Conservation (phyloP, 208 protist genomes). For the Angomonas desouzai region DNA sequence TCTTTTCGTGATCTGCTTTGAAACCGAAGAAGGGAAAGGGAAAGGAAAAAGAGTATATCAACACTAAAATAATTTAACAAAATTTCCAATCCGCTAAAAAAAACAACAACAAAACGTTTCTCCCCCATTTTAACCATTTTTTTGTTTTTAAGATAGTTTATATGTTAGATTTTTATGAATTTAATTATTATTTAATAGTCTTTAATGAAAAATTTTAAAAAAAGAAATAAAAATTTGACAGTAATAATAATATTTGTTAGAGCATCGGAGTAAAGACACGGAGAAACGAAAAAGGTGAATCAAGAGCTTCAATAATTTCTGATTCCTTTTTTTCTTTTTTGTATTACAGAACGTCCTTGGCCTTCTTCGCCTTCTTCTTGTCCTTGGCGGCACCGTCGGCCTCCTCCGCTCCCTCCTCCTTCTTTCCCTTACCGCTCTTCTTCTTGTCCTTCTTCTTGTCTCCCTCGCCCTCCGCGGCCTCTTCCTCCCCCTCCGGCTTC, state of each 20-base stretch:
- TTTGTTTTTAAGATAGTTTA: too few relatives aligned
- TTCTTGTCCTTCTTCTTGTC: slow-evolving; percentile 45
- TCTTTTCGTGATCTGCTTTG: slow-evolving; percentile 5
- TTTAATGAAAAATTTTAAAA: too few relatives aligned
- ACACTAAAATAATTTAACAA: too few relatives aligned
- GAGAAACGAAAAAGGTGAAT: too few relatives aligned
- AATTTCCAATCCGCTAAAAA: background rate
- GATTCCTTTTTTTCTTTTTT: slow-evolving; percentile 16
- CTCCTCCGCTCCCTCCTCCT: background rate
- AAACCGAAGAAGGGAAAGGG: too few relatives aligned
- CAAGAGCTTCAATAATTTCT: background rate
- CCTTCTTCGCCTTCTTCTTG: slow-evolving; percentile 2
- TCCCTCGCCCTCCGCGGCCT: slow-evolving; percentile 24
- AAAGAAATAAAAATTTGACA: too few relatives aligned
- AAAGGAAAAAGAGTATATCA: too few relatives aligned
- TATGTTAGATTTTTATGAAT: too few relatives aligned
- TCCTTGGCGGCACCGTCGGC: too few relatives aligned
- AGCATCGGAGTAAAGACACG: too few relatives aligned
- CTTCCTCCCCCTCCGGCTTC: slow-evolving; percentile 4
- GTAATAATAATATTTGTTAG: too few relatives aligned
- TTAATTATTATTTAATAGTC: too few relatives aligned
- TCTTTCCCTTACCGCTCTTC: slow-evolving; percentile 15
- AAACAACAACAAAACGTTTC: background rate
- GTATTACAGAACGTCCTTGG: slow-evolving; percentile 10
- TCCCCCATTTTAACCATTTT: background rate